Evolutionary conservation across 495 filamentous ascomycete species (phyloP).

Genomic region (Neurospora sp.): DNA sequence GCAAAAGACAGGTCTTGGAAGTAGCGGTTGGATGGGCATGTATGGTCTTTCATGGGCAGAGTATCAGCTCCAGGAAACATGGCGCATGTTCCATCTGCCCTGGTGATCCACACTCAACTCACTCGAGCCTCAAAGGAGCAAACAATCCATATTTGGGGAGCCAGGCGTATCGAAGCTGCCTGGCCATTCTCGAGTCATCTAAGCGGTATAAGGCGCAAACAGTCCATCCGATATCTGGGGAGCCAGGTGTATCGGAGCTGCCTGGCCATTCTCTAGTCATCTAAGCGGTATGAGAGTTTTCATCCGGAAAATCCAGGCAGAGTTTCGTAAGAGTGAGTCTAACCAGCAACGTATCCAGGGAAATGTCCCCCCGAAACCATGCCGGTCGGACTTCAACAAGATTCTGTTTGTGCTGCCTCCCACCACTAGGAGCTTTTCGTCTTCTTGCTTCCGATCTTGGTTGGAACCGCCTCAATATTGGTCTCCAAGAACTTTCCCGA

Average conservation of each 20-base stretch:
- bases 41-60: background rate
- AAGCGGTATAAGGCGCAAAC: background rate
- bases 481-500: slow-evolving; percentile 16
- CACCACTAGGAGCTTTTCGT: slow-evolving; percentile 6
- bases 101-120: background rate
- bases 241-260: background rate
- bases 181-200: background rate
- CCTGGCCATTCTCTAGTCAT: background rate
- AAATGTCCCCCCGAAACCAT: background rate
- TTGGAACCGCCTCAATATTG: slow-evolving; percentile 27
- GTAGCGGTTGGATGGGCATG: background rate
- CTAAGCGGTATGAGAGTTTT: background rate
- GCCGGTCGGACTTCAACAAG: background rate
- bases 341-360: background rate
- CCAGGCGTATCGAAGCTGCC: background rate
- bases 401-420: background rate
- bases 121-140: background rate
- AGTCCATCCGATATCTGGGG: background rate
- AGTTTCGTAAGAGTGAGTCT: background rate
- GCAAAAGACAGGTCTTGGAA: background rate
- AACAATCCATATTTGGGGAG: background rate
- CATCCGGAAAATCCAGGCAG: background rate
- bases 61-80: background rate
- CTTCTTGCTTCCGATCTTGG: slow-evolving; percentile 30
- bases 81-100: background rate